Evolutionary conservation across 306 rosid genomes (phyloP), one percentile per base, ranked within the genome.

Genomic region (Castanospermum australe): DNA sequence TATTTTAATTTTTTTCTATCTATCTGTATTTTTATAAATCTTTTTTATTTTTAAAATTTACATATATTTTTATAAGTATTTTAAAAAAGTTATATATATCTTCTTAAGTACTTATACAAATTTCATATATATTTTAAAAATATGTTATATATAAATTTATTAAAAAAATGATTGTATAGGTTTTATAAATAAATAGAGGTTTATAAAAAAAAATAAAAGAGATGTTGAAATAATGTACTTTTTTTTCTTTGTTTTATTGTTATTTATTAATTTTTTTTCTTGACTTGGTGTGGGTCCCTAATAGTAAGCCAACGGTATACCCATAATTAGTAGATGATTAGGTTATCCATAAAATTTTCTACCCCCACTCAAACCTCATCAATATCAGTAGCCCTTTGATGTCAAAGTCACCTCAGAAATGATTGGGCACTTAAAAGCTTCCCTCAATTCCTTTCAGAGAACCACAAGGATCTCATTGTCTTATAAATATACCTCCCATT

Each of bases 401-500:
- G 67, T 74, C 32, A 78, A 24, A 35, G 79, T 84, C 88, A 83
- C 60, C 74, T 78, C 73, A 71, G 18, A 57, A 62, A 82, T 85
- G 75, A 79, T 81, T 79, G 80, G 78, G 54, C 7, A 22, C 67
- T 45, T 42, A 22, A 62, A 67, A 24, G 67, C 14, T n/a, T n/a
- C 47, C 7, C 56, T 69, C n/a, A 66, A 51, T 52, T 61, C n/a
- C n/a, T n/a, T 85, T 68, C 14, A 33, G 18, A 82, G 92, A 92
- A 89, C 93, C 92, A 89, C 89, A 12, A 65, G 76, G 32, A 75
- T 51, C 70, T 75, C 64, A 55, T 4, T 75, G 73, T 74, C 86
- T 22, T 59, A 69, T 48, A 39, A n/a, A 67, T 64, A 79, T 57
- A 65, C 39, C 84, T 36, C 68, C 57, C 6, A 20, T 47, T 62